Evolutionary conservation across 129 eudicot species (phyloP), one percentile per base, ranked within the genome.

Genomic region (Chrysanthemum lavandulifolium): DNA sequence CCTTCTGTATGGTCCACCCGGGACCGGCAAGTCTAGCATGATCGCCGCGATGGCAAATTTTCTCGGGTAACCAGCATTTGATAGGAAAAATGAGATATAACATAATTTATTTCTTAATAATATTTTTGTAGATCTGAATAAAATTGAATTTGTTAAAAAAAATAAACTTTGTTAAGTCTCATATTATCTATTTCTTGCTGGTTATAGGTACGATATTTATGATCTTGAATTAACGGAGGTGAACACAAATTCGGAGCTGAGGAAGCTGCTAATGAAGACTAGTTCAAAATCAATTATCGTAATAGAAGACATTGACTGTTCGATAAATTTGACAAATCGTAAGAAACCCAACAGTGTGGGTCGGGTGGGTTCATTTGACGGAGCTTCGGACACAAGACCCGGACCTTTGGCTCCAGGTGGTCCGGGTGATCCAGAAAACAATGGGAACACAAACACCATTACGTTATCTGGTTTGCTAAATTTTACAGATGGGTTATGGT

Each of bases 41-140:
- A 94, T 94, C 53, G 98, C 98, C 0, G 98, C 98, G 57, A 94
- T 94, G 97, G 98, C 98, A 12, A 94, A 94, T 74, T 83, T 49
- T 27, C 88, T 94, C 2, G 90, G 90, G 10, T 64, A 64, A 64
- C 1, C 4, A 11, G 4, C 14, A 36, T 29, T 21, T 19, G 0
- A 53, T 4, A 14, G 18, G 0, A 0, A 6, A 40, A 40, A 40
- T 40, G 47, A 6, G 47, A 7, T 40, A 8, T 40, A 40, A 40
- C 47, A 0, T 40, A 2, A 40, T 40, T 40, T 40, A 40, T 40
- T 40, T 40, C 10, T 40, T 40, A 5, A 36, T 36, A 1, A 2
- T 40, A 40, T 40, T 40, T 40, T 40, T 40, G 47, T 40, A 40
- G 47, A 40, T 40, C 47, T 40, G 47, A 5, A 40, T 7, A 40